Base-by-base conservation (phyloP, 2,329 filamentous ascomycete genomes). In the Elsinoe batatas region DNA sequence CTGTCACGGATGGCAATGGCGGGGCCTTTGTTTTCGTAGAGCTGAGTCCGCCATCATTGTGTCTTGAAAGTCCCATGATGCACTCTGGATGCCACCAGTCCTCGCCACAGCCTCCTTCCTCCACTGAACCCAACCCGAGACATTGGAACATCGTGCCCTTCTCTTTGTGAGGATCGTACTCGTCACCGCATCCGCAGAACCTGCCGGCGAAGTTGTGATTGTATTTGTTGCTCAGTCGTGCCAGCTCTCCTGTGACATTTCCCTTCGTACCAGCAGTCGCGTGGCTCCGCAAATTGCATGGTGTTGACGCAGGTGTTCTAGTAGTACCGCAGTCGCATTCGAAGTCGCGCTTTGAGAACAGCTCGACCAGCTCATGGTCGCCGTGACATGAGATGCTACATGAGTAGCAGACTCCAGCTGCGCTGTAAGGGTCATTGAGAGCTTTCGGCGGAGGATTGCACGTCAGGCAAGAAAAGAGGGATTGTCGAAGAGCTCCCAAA, bases 81-180 rank as follows among this genome's bases (percentile, higher is more conserved):
- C 91, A 97, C 59, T 93, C 90, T 0, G 91, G 89, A 72, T 97
- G 91, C 79, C 89, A 97, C 91, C 91, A 97, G 67, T 97, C 91
- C 72, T 97, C 91, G 11, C 91, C 91, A 70, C 91, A 97, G 3
- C 91, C 91, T 13, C 91, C 91, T 1, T 85, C 84, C 61, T 91
- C 86, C 11, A 80, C 77, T 0, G 82, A 85, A 0, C 89, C 90
- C 0, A 97, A 74, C 0, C 91, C 91, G 2, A 97, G 70, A 67
- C 93, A 98, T 69, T 98, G 93, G 63, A 94, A 98, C 93, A 98
- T 98, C 37, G 91, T 97, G 0, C 91, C 91, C 63, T 91, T 94
- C 68, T 98, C 90, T 67, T 87, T 78, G 47, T 91, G 81, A 0
- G 91, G 83, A 67, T 96, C 87, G 67, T 98, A 98, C 58, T 91